Evolutionary conservation across 345 rosid species (phyloP).

Genomic region (Brassica carinata): DNA sequence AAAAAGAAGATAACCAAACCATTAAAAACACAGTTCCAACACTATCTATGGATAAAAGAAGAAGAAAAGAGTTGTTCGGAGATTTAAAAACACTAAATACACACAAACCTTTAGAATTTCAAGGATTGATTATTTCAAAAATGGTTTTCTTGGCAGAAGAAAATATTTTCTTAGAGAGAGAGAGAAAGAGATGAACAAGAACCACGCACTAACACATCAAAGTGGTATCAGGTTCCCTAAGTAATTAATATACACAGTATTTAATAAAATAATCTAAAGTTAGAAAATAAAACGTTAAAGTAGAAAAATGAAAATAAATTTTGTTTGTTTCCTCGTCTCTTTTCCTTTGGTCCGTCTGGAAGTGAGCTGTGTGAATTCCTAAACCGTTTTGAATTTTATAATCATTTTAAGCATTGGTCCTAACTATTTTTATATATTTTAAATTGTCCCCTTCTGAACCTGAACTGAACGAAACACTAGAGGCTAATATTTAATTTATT

Average conservation of each 20-base stretch:
- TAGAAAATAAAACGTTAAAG: neutral
- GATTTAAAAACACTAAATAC: neutral
- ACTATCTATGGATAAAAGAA: neutral
- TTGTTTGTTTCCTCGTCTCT: neutral
- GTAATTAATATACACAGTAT: conserved; percentile 24
- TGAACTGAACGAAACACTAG: conserved; percentile 14
- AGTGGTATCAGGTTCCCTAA: conserved; percentile 45
- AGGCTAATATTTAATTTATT: neutral
- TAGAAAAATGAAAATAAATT: neutral
- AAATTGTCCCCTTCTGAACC: conserved; percentile 7
- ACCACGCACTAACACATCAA: conserved; percentile 43
- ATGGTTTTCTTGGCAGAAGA: conserved; percentile 23
- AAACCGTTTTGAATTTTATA: neutral
- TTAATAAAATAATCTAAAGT: conserved; percentile 17
- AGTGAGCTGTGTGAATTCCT: conserved; percentile 38
- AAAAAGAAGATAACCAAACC: conserved; percentile 6
- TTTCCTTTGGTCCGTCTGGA: conserved; percentile 28
- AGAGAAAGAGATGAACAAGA: conserved; percentile 39
- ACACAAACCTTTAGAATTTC: conserved; percentile 29
- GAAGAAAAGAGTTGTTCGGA: conserved; percentile 13
- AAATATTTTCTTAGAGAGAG: conserved; percentile 40
- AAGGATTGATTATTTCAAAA: conserved; percentile 21
- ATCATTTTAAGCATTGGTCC: conserved; percentile 3
- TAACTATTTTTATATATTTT: neutral
- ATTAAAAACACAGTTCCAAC: neutral